Evolutionary conservation across 352 stramenopile species (phyloP).

Genomic region (Globisporangium orthogonon): DNA sequence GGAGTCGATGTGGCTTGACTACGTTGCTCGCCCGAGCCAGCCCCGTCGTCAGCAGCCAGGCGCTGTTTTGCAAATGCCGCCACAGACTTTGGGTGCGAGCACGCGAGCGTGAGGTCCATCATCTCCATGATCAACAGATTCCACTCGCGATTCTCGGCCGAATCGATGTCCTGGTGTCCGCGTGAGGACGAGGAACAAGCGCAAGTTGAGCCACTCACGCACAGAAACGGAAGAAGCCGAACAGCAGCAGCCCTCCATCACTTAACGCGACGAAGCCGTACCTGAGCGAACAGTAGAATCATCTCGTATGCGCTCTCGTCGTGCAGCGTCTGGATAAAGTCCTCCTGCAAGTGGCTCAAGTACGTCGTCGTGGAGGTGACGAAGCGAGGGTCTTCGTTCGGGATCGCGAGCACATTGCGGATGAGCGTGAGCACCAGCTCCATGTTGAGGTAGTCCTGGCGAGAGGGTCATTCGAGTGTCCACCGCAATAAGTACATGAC

Average conservation of each 20-base stretch:
- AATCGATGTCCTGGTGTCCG: conserved; percentile 65
- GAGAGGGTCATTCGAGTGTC: neutral
- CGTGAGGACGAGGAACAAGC: neutral
- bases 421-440: conserved; percentile 86
- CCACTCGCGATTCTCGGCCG: conserved; percentile 79
- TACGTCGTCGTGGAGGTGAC: conserved; percentile 78
- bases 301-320: conserved; percentile 86
- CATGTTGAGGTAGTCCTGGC: conserved; percentile 77
- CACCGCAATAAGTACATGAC: neutral
- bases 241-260: neutral
- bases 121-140: conserved; percentile 89
- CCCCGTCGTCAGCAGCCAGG: neutral
- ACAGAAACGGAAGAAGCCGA: neutral
- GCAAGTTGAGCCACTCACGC: neutral
- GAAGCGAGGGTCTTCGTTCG: conserved; percentile 72
- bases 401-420: conserved; percentile 76
- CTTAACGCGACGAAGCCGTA: conserved; percentile 1
- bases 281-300: conserved; percentile 75
- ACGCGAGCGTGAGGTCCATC: conserved; percentile 72
- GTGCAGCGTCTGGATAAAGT: conserved; percentile 71
- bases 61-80: conserved; percentile 46
- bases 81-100: conserved; percentile 60
- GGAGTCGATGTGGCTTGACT: neutral
- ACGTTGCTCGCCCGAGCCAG: neutral
- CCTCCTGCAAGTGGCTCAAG: conserved; percentile 74